Conservation (phyloP, 768 basidiomycete species). For the Gloeophyllum trabeum region DNA sequence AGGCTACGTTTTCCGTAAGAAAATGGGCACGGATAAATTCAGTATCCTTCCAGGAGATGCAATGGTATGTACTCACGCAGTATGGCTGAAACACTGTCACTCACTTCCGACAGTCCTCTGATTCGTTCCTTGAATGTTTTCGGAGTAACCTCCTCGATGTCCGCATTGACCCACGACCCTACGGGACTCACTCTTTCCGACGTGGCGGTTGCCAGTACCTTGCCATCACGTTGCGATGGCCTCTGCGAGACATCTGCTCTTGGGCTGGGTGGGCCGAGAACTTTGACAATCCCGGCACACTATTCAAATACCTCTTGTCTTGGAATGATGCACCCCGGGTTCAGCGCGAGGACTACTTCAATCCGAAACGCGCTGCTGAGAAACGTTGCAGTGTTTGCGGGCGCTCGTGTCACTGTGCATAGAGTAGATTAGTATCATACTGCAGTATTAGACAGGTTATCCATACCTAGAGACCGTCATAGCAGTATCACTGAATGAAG, state of each 20-base stretch:
- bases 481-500: too few relatives aligned
- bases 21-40: neutral
- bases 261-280: conserved; percentile 33
- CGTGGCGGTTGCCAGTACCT: conserved; percentile 30
- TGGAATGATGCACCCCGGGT: conserved; percentile 25
- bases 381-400: conserved; percentile 18
- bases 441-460: too few relatives aligned
- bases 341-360: conserved; percentile 24
- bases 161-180: conserved; percentile 21
- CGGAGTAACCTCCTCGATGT: conserved; percentile 30
- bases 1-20: neutral
- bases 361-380: conserved; percentile 15
- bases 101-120: conserved; percentile 20
- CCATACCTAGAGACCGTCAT: too few relatives aligned
- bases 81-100: too few relatives aligned
- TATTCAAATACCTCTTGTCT: conserved; percentile 30
- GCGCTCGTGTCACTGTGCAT: conserved; percentile 19
- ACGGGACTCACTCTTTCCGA: conserved; percentile 30
- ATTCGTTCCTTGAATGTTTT: conserved; percentile 26
- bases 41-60: neutral
- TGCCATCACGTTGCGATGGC: conserved; percentile 20
- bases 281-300: conserved; percentile 24
- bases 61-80: too few relatives aligned
- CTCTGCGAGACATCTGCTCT: conserved; percentile 25
- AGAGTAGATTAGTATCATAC: too few relatives aligned